These are phyloP conservation scores for Ustanciosporium gigantosporum DNA, from an alignment of 1,284 basidiomycete genomes.

Conservation along the genomic window DNA sequence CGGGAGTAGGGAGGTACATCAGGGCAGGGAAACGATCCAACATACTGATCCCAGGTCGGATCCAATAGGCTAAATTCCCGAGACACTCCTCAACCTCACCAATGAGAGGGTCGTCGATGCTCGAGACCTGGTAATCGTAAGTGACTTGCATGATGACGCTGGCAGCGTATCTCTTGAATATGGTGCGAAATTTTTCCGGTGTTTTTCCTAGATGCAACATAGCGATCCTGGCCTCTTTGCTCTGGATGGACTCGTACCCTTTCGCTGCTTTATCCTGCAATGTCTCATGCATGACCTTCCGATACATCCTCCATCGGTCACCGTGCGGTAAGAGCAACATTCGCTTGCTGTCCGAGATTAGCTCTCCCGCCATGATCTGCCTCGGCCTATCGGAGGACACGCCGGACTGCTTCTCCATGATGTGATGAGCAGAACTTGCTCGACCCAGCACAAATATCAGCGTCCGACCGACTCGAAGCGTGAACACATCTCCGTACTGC, in stretches of 20 bases:
- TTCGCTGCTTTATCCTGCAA: conserved; percentile 32
- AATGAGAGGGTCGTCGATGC: conserved; percentile 27
- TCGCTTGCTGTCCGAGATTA: conserved; percentile 38
- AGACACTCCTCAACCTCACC: conserved; percentile 17
- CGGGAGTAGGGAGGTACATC: conserved; percentile 15
- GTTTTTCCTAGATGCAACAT: conserved; percentile 9
- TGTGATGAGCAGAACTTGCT: conserved; percentile 14
- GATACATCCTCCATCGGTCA: conserved; percentile 30
- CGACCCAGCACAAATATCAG: conserved; percentile 20
- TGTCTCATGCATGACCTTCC: conserved; percentile 27
- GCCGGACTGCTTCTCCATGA: conserved; percentile 14
- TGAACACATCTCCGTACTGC: conserved; percentile 23
- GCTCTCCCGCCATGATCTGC: conserved; percentile 34
- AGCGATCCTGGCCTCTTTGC: conserved; percentile 11
- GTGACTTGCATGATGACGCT: conserved; percentile 37
- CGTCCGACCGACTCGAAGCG: conserved; percentile 10
- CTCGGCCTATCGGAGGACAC: conserved; percentile 11
- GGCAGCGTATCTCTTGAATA: conserved; percentile 31
- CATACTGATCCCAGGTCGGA: conserved; percentile 21
- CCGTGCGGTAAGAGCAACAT: conserved; percentile 36
- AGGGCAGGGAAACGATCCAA: conserved; percentile 29
- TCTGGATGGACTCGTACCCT: conserved; percentile 33
- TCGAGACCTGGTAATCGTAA: conserved; percentile 5
- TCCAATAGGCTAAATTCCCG: conserved; percentile 10
- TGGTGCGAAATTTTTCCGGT: conserved; percentile 7